Conservation (phyloP, 176 grass and related monocot species). For the Juncus effusus region DNA sequence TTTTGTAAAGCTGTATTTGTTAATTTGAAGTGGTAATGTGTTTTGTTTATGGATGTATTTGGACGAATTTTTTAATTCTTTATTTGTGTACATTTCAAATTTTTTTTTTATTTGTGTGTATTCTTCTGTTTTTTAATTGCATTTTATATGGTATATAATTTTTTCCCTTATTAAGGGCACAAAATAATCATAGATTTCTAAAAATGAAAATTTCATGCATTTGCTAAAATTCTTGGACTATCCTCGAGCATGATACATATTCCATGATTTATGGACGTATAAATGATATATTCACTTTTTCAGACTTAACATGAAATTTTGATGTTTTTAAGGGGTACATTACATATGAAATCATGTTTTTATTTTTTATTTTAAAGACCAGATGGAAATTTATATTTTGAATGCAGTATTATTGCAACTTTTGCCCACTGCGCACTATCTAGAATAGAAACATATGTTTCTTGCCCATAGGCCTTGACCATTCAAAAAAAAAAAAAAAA, state of each 20-base stretch:
- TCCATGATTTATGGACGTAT: not conserved
- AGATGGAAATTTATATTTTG: too few species aligned
- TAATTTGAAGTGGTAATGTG: slow-evolving; percentile 22
- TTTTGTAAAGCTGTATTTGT: slow-evolving; percentile 10
- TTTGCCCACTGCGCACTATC: slow-evolving; percentile 1
- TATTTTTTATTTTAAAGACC: too few species aligned
- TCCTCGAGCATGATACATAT: not conserved
- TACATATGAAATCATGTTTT: not conserved
- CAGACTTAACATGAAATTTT: not conserved
- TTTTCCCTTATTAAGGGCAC: not conserved
- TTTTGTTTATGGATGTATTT: slow-evolving; percentile 25
- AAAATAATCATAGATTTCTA: not conserved
- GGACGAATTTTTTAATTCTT: not conserved
- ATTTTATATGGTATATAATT: too few species aligned
- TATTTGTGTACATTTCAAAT: not conserved
- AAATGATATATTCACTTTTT: not conserved
- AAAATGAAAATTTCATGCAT: too few species aligned
- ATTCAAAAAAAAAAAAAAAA: not conserved
- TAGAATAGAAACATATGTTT: not conserved
- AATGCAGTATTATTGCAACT: not conserved
- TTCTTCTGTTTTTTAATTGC: not conserved
- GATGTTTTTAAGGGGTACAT: too few species aligned
- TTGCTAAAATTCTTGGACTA: too few species aligned
- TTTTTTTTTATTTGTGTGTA: not conserved
- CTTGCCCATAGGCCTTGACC: slow-evolving; percentile 8